Evolutionary conservation across 371 early-diverging fungal genomes (phyloP).

Genomic region (Rhizopus arrhizus): DNA sequence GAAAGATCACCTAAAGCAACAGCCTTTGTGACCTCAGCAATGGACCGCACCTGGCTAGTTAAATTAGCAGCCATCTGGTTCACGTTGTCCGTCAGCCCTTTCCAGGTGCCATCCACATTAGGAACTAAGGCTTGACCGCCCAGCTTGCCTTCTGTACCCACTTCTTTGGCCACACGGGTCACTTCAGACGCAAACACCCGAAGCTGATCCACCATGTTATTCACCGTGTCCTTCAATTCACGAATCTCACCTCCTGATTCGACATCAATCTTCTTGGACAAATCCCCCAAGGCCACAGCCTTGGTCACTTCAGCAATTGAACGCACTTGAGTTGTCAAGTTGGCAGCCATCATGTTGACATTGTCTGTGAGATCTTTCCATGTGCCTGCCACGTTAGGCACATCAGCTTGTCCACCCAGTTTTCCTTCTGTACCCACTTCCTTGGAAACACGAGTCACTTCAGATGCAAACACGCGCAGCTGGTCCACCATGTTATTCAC

Average conservation of each 20-base stretch:
- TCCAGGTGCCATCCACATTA: constrained; percentile 47
- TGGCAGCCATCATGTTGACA: constrained; percentile 43
- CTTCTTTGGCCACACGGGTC: constrained; percentile 35
- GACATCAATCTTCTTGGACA: constrained; percentile 60
- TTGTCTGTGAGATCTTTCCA: constrained; percentile 57
- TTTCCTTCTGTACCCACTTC: constrained; percentile 44
- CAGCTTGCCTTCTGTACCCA: constrained; percentile 37
- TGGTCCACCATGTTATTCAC: constrained; percentile 67
- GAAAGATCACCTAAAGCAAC: constrained; percentile 46
- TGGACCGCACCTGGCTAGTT: constrained; percentile 46
- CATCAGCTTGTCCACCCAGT: constrained; percentile 48
- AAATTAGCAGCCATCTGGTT: constrained; percentile 46
- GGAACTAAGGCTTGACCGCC: constrained; percentile 40
- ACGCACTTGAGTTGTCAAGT: constrained; percentile 46
- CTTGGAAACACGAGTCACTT: constrained; percentile 49
- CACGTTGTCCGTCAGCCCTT: constrained; percentile 44
- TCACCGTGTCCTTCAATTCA: constrained; percentile 66
- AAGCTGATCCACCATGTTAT: constrained; percentile 54
- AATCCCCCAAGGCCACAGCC: constrained; percentile 31
- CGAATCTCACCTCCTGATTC: constrained; percentile 60
- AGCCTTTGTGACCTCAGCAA: constrained; percentile 42
- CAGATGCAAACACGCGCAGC: constrained; percentile 38
- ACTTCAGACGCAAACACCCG: constrained; percentile 41
- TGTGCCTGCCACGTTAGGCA: constrained; percentile 49
- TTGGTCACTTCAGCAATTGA: constrained; percentile 50